phyloP scores from a whole-genome alignment of 129 eudicot species.

The Tagetes patula region DNA sequence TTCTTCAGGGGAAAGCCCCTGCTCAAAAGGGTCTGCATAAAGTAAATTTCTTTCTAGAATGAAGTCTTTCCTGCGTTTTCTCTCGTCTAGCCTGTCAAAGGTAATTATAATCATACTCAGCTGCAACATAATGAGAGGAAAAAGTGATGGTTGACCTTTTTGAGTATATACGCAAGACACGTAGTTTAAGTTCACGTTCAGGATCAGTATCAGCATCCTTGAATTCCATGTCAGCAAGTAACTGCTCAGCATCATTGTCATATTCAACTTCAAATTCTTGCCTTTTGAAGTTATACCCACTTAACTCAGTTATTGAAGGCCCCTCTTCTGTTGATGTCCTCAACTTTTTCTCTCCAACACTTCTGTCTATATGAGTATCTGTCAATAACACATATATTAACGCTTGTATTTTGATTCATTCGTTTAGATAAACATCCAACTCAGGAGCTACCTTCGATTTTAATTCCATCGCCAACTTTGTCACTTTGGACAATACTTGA shows the following conservation, averaged over 20 bases:
- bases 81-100: conserved; percentile 85
- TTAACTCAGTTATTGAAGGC: conserved; percentile 61
- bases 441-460: conserved; percentile 60
- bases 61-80: conserved; percentile 89
- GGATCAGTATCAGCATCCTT: conserved; percentile 83
- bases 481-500: conserved; percentile 43
- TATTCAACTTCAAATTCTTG: conserved; percentile 94
- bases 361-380: conserved; percentile 67
- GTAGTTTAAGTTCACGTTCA: conserved; percentile 83
- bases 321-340: conserved; percentile 77
- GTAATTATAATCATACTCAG: background rate
- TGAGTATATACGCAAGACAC: conserved; percentile 72
- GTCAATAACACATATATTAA: conserved; percentile 11
- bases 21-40: conserved; percentile 72
- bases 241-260: conserved; percentile 97
- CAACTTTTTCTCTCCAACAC: conserved; percentile 86
- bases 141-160: conserved; percentile 46
- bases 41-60: conserved; percentile 81
- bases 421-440: background rate
- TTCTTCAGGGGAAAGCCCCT: conserved; percentile 74
- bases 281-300: conserved; percentile 87
- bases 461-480: conserved; percentile 53
- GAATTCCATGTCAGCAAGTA: conserved; percentile 96
- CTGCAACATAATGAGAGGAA: conserved; percentile 1
- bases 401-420: background rate